Conservation (phyloP, 371 early-diverging fungal genomes). For the Hamiltosporidium tvaerminnensis region DNA sequence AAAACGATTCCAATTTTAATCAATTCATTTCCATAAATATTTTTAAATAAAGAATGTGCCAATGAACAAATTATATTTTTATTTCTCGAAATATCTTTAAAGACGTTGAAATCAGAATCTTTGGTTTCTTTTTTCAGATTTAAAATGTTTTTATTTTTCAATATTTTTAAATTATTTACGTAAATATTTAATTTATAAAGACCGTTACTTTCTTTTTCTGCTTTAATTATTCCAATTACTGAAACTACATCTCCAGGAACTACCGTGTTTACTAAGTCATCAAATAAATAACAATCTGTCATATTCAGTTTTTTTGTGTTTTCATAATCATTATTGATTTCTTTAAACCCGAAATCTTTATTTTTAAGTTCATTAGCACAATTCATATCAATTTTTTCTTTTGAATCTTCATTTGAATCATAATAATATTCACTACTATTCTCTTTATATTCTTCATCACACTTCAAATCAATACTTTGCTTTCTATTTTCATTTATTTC, state of each 20-base stretch:
- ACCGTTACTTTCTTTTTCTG: slow-evolving; percentile 23
- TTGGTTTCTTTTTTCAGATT: background rate
- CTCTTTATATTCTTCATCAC: no score
- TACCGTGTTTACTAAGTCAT: slow-evolving; percentile 39
- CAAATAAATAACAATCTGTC: slow-evolving; percentile 34
- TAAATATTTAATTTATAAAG: slow-evolving; percentile 37
- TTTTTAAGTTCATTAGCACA: no score
- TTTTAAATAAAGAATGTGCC: slow-evolving; percentile 29
- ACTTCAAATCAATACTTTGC: no score
- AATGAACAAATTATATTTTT: slow-evolving; percentile 24
- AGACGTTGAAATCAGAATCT: background rate
- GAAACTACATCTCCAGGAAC: slow-evolving; percentile 46
- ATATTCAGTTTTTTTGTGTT: slow-evolving; percentile 13
- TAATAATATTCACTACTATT: no score
- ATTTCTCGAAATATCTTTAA: slow-evolving; percentile 3
- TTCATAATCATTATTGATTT: no score
- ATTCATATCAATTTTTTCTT: no score
- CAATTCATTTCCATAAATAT: slow-evolving; percentile 44
- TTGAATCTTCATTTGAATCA: no score
- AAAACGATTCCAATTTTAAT: slow-evolving; percentile 47
- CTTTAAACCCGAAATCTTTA: no score
- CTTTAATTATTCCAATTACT: slow-evolving; percentile 38
- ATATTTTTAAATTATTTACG: slow-evolving; percentile 30
- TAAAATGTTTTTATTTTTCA: slow-evolving; percentile 31
- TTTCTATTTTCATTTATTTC: no score